A percentile compares a stretch with the other conserved stretches of the same genome.
phyloP scores from a whole-genome alignment of 1,284 basidiomycete species.

The Irpex rosettiformis region DNA sequence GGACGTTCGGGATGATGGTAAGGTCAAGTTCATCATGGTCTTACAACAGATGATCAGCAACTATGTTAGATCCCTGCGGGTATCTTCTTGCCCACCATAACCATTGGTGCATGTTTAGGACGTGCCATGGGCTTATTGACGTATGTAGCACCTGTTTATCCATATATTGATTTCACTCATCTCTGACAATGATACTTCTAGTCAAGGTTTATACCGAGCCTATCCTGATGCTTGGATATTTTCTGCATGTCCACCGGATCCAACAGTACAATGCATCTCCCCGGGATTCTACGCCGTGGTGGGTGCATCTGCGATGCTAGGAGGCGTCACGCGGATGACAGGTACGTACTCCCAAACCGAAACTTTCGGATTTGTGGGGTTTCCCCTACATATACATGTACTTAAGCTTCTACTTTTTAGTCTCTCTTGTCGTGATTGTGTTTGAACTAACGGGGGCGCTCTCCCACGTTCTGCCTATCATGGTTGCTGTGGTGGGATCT shows the following conservation, averaged over 20 bases:
- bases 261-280: conserved; percentile 64
- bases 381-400: no score
- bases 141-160: conserved; percentile 41
- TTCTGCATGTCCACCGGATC: conserved; percentile 66
- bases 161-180: not conserved
- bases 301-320: conserved; percentile 78
- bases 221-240: conserved; percentile 68
- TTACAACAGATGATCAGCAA: not conserved
- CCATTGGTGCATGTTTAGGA: conserved; percentile 67
- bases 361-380: no score
- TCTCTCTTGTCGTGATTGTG: conserved; percentile 71
- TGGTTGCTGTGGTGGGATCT: conserved; percentile 73
- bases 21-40: conserved; percentile 12
- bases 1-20: conserved; percentile 79
- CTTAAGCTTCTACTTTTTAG: conserved; percentile 31
- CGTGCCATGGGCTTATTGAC: conserved; percentile 66
- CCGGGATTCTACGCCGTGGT: conserved; percentile 84
- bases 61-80: conserved; percentile 59
- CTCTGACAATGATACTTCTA: conserved; percentile 23
- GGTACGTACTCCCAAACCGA: conserved; percentile 42
- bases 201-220: conserved; percentile 59
- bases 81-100: conserved; percentile 72
- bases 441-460: conserved; percentile 75
- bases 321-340: conserved; percentile 80
- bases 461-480: conserved; percentile 75